These are phyloP conservation scores for Lentinula aciculospora DNA, from an alignment of 768 basidiomycete species.

Conservation along the genomic window DNA sequence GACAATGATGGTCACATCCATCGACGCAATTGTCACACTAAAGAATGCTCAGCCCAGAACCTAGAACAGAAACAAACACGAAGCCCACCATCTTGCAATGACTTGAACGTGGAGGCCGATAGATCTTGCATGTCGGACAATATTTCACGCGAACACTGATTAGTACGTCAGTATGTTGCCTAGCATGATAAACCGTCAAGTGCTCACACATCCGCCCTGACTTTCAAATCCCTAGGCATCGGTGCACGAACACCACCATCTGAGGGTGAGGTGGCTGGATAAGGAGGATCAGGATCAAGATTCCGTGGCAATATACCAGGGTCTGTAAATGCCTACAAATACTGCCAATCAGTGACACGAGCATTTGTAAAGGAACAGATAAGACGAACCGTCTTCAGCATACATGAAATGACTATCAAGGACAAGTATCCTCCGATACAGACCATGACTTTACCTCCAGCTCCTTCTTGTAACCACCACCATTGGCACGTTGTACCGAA, in stretches of 20 bases:
- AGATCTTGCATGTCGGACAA: constrained; percentile 88
- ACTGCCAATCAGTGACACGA: constrained; percentile 2
- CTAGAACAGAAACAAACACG: not conserved
- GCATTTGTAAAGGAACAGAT: not conserved
- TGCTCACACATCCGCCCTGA: constrained; percentile 72
- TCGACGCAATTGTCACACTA: constrained; percentile 98
- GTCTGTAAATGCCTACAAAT: constrained; percentile 65
- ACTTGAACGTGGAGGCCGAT: constrained; percentile 89
- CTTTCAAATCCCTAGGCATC: constrained; percentile 75
- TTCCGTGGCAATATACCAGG: constrained; percentile 88
- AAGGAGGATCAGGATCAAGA: constrained; percentile 82
- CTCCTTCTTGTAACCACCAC: constrained; percentile 81
- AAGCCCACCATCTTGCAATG: constrained; percentile 91
- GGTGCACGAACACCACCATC: constrained; percentile 61
- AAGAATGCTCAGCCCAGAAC: not conserved
- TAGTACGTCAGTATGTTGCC: constrained; percentile 4
- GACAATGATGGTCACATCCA: constrained; percentile 88
- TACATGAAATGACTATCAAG: constrained; percentile 64
- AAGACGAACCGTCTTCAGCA: constrained; percentile 67
- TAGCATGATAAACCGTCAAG: not conserved
- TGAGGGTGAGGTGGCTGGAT: constrained; percentile 54
- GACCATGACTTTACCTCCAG: constrained; percentile 56
- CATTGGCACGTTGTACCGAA: constrained; percentile 84
- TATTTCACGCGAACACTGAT: constrained; percentile 86
- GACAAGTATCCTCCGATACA: constrained; percentile 39